Conservation (phyloP, 306 rosid species). For the Quercus aquifolioides region DNA sequence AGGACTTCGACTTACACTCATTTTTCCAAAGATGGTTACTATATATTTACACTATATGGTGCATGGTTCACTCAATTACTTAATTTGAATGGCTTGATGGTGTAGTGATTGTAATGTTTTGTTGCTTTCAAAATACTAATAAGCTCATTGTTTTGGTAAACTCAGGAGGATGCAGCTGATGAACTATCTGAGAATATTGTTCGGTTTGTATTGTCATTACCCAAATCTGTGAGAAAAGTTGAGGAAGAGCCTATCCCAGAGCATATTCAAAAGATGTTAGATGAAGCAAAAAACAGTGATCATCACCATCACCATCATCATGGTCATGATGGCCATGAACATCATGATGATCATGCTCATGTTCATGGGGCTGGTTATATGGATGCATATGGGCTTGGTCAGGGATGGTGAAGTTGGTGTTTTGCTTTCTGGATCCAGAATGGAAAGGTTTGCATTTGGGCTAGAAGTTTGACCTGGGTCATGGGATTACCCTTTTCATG, state of each 20-base stretch:
- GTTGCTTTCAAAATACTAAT: neutral
- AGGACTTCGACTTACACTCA: no score
- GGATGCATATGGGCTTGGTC: slow-evolving; percentile 72
- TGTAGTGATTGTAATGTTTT: neutral
- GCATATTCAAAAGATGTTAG: slow-evolving; percentile 57
- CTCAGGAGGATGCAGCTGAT: slow-evolving; percentile 66
- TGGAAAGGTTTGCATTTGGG: neutral
- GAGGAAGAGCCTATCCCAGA: slow-evolving; percentile 65
- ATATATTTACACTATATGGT: neutral
- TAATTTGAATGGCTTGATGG: neutral
- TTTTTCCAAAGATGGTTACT: no score
- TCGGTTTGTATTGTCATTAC: slow-evolving; percentile 68
- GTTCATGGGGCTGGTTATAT: slow-evolving; percentile 53
- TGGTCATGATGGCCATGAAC: slow-evolving; percentile 22
- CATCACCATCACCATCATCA: slow-evolving; percentile 27
- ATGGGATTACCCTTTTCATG: neutral
- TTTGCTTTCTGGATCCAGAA: neutral
- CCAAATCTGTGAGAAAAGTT: slow-evolving; percentile 58
- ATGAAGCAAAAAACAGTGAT: slow-evolving; percentile 47
- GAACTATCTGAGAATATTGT: slow-evolving; percentile 65
- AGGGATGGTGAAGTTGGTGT: slow-evolving; percentile 45
- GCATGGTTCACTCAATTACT: neutral
- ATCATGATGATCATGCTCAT: slow-evolving; percentile 26
- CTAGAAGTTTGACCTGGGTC: slow-evolving; percentile 7
- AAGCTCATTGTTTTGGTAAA: slow-evolving; percentile 12